Evolutionary conservation across 352 stramenopile species (phyloP).

Genomic region (Globisporangium cylindrosporum): DNA sequence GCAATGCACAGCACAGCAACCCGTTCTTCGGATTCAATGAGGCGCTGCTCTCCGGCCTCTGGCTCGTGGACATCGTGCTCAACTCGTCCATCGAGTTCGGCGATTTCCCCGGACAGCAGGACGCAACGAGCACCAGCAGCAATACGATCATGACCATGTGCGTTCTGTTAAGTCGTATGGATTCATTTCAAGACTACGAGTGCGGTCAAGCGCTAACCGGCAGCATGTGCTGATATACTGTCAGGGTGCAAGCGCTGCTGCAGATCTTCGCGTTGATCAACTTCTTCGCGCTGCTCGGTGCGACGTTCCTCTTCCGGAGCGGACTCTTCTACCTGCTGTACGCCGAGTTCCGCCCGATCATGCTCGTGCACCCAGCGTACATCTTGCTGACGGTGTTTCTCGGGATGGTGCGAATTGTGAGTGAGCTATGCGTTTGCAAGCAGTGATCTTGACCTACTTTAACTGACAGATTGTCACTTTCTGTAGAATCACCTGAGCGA

Average conservation of each 20-base stretch:
- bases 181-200: not conserved
- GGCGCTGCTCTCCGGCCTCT: constrained; percentile 37
- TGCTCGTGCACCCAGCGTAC: constrained; percentile 50
- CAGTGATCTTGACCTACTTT: not conserved
- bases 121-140: constrained; percentile 15
- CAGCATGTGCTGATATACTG: not conserved
- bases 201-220: not conserved
- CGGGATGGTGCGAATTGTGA: constrained; percentile 35
- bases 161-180: not conserved
- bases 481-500: constrained; percentile 30
- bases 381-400: constrained; percentile 49
- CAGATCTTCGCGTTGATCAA: constrained; percentile 58
- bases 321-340: constrained; percentile 62
- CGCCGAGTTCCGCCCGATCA: constrained; percentile 42
- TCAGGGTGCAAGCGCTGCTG: constrained; percentile 60
- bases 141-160: constrained; percentile 58
- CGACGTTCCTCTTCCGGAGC: constrained; percentile 72
- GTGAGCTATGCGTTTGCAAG: not conserved
- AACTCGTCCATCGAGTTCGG: constrained; percentile 65
- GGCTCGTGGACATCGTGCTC: constrained; percentile 51
- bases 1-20: constrained; percentile 10
- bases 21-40: constrained; percentile 43
- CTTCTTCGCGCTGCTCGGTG: constrained; percentile 51
- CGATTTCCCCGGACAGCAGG: constrained; percentile 36
- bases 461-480: not conserved